Evolutionary conservation across 202 grass and related monocot genomes (phyloP).

Genomic region (Eragrostis tef): DNA sequence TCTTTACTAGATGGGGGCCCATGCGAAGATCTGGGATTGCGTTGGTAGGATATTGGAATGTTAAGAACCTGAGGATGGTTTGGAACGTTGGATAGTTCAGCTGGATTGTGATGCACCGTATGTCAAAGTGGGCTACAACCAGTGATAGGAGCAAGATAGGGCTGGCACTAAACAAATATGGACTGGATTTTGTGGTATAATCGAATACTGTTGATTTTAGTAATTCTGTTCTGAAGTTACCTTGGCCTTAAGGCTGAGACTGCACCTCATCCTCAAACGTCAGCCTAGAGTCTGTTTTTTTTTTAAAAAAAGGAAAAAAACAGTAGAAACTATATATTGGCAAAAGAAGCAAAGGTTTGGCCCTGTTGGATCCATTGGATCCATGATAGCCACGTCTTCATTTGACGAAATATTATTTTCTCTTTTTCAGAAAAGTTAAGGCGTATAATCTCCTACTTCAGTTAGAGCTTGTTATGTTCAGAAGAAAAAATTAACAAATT

Average conservation of each 20-base stretch:
- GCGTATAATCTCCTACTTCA: constrained; percentile 23
- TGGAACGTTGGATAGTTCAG: constrained; percentile 53
- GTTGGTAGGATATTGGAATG: constrained; percentile 54
- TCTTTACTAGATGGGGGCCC: constrained; percentile 52
- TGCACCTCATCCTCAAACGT: constrained; percentile 20
- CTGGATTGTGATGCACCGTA: constrained; percentile 53
- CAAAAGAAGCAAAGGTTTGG: not conserved
- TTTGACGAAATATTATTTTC: constrained; percentile 6
- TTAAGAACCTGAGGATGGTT: constrained; percentile 49
- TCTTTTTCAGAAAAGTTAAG: constrained; percentile 1
- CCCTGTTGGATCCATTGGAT: constrained; percentile 19
- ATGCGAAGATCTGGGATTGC: constrained; percentile 53
- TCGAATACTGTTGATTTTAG: constrained; percentile 41
- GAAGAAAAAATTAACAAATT: not conserved
- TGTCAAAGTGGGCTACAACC: constrained; percentile 57
- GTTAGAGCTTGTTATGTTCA: not conserved
- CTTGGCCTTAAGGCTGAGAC: constrained; percentile 1
- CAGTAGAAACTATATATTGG: not conserved
- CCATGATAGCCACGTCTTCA: constrained; percentile 23
- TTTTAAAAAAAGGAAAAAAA: too few species aligned
- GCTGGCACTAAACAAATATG: constrained; percentile 49
- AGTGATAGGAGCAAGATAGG: constrained; percentile 57
- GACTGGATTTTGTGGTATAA: constrained; percentile 52
- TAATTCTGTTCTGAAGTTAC: constrained; percentile 39
- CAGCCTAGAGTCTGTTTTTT: not conserved